These are phyloP conservation scores for Mycena polygramma DNA, from an alignment of 768 basidiomycete species.

Conservation along the genomic window DNA sequence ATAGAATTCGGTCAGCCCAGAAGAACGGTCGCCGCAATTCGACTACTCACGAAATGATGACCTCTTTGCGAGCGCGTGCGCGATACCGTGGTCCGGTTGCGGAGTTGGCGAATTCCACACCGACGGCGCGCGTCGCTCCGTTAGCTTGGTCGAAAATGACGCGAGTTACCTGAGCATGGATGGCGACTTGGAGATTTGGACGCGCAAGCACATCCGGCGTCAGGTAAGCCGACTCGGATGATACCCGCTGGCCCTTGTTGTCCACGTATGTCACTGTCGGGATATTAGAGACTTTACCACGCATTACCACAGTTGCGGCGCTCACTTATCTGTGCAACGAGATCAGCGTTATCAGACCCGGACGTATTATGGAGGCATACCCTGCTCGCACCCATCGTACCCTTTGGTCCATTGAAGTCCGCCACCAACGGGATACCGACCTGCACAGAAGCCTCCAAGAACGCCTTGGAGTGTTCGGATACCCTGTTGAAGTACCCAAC, in stretches of 20 bases:
- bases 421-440: conserved; percentile 70
- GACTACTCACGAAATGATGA: conserved; percentile 68
- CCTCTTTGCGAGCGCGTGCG: conserved; percentile 67
- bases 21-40: not conserved
- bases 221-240: conserved; percentile 76
- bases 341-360: not conserved
- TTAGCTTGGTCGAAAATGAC: conserved; percentile 64
- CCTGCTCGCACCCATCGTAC: conserved; percentile 73
- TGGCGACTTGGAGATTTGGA: conserved; percentile 74
- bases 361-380: conserved; percentile 45
- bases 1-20: not conserved
- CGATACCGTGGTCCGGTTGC: conserved; percentile 55
- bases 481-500: conserved; percentile 69
- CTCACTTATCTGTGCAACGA: conserved; percentile 58
- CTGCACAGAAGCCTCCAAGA: conserved; percentile 66
- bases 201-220: conserved; percentile 73
- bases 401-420: conserved; percentile 72
- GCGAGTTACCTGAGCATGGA: conserved; percentile 68
- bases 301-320: conserved; percentile 2
- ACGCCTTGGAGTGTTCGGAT: conserved; percentile 61
- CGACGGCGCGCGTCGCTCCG: conserved; percentile 62
- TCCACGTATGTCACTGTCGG: conserved; percentile 76
- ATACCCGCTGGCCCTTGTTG: conserved; percentile 64
- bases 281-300: not conserved
- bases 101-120: conserved; percentile 69